A percentile compares a stretch with the other conserved stretches of the same genome.
Evolutionary conservation across 345 rosid species (phyloP).

Genomic region (Melaleuca quinquenervia): DNA sequence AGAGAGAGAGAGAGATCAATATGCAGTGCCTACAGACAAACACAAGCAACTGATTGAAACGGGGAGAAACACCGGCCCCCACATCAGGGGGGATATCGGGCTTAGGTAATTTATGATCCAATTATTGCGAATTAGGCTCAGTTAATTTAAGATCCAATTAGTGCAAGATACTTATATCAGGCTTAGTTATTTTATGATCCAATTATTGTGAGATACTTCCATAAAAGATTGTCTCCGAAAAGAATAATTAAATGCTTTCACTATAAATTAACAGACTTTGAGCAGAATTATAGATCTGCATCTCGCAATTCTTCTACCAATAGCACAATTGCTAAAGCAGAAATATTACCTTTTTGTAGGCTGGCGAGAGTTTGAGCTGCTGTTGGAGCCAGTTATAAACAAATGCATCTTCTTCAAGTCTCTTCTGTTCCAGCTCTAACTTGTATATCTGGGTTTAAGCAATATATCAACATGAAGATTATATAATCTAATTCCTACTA

Average conservation of each 20-base stretch:
- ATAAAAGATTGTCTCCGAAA: not conserved
- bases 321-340: not conserved
- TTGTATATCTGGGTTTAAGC: slow-evolving; percentile 45
- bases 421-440: slow-evolving; percentile 78
- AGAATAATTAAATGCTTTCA: not conserved
- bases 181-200: not conserved
- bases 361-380: slow-evolving; percentile 83
- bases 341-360: slow-evolving; percentile 64
- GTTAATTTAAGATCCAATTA: not conserved
- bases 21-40: not conserved
- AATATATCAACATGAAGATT: not conserved
- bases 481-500: not conserved
- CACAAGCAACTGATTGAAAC: not conserved
- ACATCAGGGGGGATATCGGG: not conserved
- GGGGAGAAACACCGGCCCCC: not conserved
- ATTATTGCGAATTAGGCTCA: not conserved
- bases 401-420: slow-evolving; percentile 77
- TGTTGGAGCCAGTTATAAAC: slow-evolving; percentile 93
- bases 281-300: not conserved
- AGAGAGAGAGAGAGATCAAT: not conserved
- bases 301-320: not conserved
- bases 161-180: not conserved
- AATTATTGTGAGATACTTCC: not conserved
- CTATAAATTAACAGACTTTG: not conserved
- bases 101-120: not conserved